Evolutionary conservation across 2,329 filamentous ascomycete species (phyloP), one percentile per base, ranked within the genome.

Genomic region (Mariannaea sp.): DNA sequence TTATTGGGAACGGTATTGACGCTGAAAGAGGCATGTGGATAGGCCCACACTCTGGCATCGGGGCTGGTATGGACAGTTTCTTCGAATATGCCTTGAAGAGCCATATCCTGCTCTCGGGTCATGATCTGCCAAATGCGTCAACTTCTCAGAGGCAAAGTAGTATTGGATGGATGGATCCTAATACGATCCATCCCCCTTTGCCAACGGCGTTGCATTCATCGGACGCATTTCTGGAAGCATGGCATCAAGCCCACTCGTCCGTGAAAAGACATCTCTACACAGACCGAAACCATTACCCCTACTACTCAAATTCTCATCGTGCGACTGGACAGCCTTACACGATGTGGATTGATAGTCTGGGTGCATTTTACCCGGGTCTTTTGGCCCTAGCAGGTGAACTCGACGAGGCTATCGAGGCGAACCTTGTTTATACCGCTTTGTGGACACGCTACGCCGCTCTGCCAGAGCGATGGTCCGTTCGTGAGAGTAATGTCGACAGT

Each of bases 51-150:
- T 87, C 93, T n/a, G 93, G 94, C 24, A 96, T 99, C 63, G 94
- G 94, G 43, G 94, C 94, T 7, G 94, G 94, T 32, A 91, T 96
- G 66, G 94, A 99, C 75, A 97, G 92, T 73, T 99, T 99, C 75
- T 97, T 96, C 67, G 94, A 99, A 74, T 99, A 99, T 72, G 92
- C 94, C 3, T 81, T 97, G 65, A 99, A 99, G 73, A 92, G 92
- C 14, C 87, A 96, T 68, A 89, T 99, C 55, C 75, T 99, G 19
- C 83, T 97, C 17, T 96, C 93, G 2, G 90, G 90, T 1, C 84
- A 88, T 53, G 80, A 78, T 12, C 70, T 79, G 55, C 82, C 82
- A 3, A 86, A 86, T 58, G 53, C 59, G 5, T 69, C 73, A 3
- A 62, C 58, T 4, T 73, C 59, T 71, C 77, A 17, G 70, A 73